Percentiles rank a stretch among this genome's conserved stretches.
phyloP scores from a whole-genome alignment of 1,284 basidiomycete genomes.

The Afroboletus lepidellus region DNA sequence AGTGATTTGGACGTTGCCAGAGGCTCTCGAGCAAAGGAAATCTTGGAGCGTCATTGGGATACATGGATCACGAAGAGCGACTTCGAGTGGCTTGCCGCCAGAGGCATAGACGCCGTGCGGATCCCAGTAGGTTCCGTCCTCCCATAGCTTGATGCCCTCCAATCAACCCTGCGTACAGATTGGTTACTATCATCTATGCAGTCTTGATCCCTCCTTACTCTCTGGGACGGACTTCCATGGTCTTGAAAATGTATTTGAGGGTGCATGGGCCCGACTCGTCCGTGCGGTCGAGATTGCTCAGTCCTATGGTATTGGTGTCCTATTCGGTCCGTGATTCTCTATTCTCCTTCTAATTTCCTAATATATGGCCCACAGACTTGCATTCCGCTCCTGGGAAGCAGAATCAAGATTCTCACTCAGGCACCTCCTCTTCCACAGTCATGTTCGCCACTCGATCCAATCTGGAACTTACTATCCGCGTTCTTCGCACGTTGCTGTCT shows the following conservation, averaged over 20 bases:
- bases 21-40: conserved; percentile 56
- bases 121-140: conserved; percentile 61
- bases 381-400: conserved; percentile 80
- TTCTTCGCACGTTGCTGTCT: conserved; percentile 45
- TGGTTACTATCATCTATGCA: conserved; percentile 74
- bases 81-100: conserved; percentile 71
- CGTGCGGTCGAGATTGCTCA: conserved; percentile 65
- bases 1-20: conserved; percentile 78
- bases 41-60: conserved; percentile 82
- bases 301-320: conserved; percentile 69
- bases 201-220: conserved; percentile 59
- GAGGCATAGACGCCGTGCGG: conserved; percentile 81
- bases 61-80: conserved; percentile 71
- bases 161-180: conserved; percentile 48
- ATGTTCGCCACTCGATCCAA: conserved; percentile 52
- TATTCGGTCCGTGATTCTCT: conserved; percentile 55
- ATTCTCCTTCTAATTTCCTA: conserved; percentile 2
- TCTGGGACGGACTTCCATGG: conserved; percentile 72
- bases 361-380: conserved; percentile 45
- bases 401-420: conserved; percentile 65
- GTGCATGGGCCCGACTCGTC: conserved; percentile 75
- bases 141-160: background rate
- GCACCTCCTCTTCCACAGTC: conserved; percentile 51
- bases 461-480: conserved; percentile 54
- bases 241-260: conserved; percentile 57